These are phyloP conservation scores for Diaporthe batatas DNA, from an alignment of 2,329 filamentous ascomycete species.

Conservation along the genomic window DNA sequence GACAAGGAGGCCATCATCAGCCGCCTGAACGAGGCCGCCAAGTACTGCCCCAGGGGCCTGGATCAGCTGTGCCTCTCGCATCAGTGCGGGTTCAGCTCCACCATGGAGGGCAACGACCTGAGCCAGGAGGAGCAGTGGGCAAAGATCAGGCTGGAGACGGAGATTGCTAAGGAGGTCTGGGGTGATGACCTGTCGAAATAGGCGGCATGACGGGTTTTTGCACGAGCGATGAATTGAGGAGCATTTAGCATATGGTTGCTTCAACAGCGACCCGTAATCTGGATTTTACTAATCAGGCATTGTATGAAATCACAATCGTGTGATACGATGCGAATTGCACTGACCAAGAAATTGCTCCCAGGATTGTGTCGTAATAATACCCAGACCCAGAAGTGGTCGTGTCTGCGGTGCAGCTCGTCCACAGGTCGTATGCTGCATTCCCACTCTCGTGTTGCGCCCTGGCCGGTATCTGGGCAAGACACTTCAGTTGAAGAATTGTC, in stretches of 20 bases:
- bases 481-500: not conserved
- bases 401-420: not conserved
- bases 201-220: not conserved
- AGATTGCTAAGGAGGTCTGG: conserved; percentile 71
- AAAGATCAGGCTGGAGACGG: conserved; percentile 66
- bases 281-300: not conserved
- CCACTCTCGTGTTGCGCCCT: not conserved
- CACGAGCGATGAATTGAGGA: conserved; percentile 12
- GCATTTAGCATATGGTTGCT: conserved; percentile 29
- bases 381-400: not conserved
- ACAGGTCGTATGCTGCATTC: not conserved
- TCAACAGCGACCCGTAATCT: conserved; percentile 35
- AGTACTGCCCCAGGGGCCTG: conserved; percentile 63
- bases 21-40: conserved; percentile 59
- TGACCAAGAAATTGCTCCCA: not conserved
- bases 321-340: not conserved
- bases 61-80: conserved; percentile 69
- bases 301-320: not conserved
- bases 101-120: conserved; percentile 68
- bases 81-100: conserved; percentile 70
- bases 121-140: conserved; percentile 70
- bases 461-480: not conserved
- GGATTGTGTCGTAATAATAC: not conserved
- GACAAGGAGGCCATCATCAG: conserved; percentile 54
- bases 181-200: conserved; percentile 58